Conservation (phyloP, 495 filamentous ascomycete species). For the Elasticomyces elasticus region DNA sequence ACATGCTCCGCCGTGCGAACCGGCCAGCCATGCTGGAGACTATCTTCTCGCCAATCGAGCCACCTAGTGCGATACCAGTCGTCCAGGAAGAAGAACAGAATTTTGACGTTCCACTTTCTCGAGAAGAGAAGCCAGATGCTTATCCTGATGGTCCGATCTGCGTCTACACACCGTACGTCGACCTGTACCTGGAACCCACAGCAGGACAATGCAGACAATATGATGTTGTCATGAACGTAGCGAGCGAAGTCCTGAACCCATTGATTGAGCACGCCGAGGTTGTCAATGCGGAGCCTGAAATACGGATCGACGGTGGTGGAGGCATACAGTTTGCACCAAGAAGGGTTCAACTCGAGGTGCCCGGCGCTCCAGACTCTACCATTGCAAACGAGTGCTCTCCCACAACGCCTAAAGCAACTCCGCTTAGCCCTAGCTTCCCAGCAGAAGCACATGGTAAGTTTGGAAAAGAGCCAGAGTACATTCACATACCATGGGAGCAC, state of each 20-base stretch:
- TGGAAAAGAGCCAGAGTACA: slow-evolving; percentile 65
- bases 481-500: slow-evolving; percentile 95
- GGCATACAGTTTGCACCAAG: slow-evolving; percentile 26
- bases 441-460: slow-evolving; percentile 23
- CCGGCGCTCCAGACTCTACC: slow-evolving; percentile 16
- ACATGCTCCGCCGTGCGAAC: neutral
- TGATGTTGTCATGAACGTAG: slow-evolving; percentile 91
- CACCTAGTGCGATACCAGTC: slow-evolving; percentile 15
- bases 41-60: slow-evolving; percentile 15
- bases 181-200: slow-evolving; percentile 82
- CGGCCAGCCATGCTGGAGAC: slow-evolving; percentile 10
- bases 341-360: slow-evolving; percentile 6
- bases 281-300: slow-evolving; percentile 13
- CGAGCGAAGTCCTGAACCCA: slow-evolving; percentile 85
- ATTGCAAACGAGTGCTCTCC: slow-evolving; percentile 24
- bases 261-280: slow-evolving; percentile 38
- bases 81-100: slow-evolving; percentile 57
- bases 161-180: slow-evolving; percentile 90
- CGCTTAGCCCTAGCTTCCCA: slow-evolving; percentile 8
- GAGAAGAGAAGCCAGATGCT: slow-evolving; percentile 75
- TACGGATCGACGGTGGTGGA: slow-evolving; percentile 28
- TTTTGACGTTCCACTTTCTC: slow-evolving; percentile 61
- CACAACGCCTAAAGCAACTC: slow-evolving; percentile 33
- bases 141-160: slow-evolving; percentile 88
- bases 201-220: slow-evolving; percentile 74